These are phyloP conservation scores for Rubia balearica DNA, from an alignment of 305 asterid species.

Conservation along the genomic window DNA sequence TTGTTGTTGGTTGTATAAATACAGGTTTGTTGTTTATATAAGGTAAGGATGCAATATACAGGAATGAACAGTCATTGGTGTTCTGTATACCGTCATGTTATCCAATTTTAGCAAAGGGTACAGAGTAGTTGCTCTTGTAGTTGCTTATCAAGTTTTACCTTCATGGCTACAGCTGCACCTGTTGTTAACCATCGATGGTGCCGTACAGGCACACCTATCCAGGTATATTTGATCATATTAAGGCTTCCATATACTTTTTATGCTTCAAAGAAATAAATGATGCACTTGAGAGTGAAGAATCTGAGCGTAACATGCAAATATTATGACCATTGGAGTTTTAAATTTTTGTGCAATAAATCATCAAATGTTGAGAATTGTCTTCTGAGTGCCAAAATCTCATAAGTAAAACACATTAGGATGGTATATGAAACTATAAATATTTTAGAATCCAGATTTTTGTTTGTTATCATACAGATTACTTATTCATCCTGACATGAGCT, in stretches of 20 bases:
- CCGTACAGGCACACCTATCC: constrained; percentile 98
- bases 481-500: constrained; percentile 19
- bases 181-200: constrained; percentile 93
- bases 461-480: not conserved
- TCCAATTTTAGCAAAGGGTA: not conserved
- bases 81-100: not conserved
- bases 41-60: not conserved
- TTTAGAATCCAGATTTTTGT: not conserved
- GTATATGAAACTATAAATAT: not conserved
- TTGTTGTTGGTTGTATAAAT: constrained; percentile 12
- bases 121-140: not conserved
- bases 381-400: not conserved
- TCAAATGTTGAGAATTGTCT: not conserved
- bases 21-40: not conserved
- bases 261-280: not conserved
- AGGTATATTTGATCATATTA: constrained; percentile 40
- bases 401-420: not conserved
- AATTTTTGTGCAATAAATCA: not conserved
- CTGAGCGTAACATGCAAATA: not conserved
- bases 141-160: no score
- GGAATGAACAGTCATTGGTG: not conserved
- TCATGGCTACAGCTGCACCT: constrained; percentile 74
- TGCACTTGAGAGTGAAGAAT: not conserved
- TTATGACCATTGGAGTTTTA: not conserved
- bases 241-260: not conserved